Conservation (phyloP, 108 stramenopile genomes). For the Fistulifera pelliculosa region DNA sequence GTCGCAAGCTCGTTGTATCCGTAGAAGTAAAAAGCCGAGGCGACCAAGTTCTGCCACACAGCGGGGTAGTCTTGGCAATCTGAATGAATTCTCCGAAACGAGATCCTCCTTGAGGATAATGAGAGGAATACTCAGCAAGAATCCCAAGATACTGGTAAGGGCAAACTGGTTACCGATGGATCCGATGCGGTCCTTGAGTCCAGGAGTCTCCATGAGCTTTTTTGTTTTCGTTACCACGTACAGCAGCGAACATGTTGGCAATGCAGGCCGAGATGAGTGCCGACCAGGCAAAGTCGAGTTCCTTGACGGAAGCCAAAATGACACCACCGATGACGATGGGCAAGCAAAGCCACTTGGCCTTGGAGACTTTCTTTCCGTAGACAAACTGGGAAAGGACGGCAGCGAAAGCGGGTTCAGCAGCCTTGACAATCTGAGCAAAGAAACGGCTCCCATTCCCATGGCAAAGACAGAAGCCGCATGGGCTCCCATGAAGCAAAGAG, state of each 20-base stretch:
- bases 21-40: constrained; percentile 92
- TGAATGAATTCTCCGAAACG: constrained; percentile 73
- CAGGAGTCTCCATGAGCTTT: constrained; percentile 88
- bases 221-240: constrained; percentile 93
- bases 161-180: constrained; percentile 90
- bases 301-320: constrained; percentile 85
- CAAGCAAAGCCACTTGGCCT: constrained; percentile 91
- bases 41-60: constrained; percentile 74
- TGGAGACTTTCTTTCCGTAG: constrained; percentile 76
- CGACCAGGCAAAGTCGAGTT: constrained; percentile 86
- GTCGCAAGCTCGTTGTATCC: constrained; percentile 93
- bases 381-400: constrained; percentile 85
- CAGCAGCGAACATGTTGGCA: constrained; percentile 88
- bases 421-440: constrained; percentile 94
- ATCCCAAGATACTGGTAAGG: constrained; percentile 76
- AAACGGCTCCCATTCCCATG: constrained; percentile 87
- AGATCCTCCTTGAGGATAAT: constrained; percentile 53
- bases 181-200: constrained; percentile 85
- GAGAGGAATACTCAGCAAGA: constrained; percentile 74
- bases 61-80: constrained; percentile 71
- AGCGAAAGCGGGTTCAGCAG: constrained; percentile 88
- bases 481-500: constrained; percentile 88
- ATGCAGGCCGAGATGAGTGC: constrained; percentile 84
- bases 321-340: constrained; percentile 91
- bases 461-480: constrained; percentile 88